phyloP scores from a whole-genome alignment of 768 basidiomycete genomes.

The Boletales sp. region DNA sequence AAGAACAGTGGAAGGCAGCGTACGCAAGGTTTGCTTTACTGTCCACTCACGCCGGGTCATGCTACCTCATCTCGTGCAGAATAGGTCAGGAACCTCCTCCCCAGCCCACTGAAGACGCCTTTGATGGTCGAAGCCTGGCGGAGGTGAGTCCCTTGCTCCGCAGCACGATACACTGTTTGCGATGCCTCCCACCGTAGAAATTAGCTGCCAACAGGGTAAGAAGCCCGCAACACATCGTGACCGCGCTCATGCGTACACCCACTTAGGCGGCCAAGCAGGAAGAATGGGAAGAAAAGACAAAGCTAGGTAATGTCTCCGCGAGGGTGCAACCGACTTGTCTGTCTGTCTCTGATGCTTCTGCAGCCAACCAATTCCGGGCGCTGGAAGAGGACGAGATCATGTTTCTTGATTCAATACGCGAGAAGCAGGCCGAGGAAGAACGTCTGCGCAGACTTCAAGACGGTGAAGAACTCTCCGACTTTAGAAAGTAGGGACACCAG shows the following conservation, averaged over 20 bases:
- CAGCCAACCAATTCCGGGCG: conserved; percentile 86
- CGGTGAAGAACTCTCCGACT: conserved; percentile 73
- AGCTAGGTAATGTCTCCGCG: conserved; percentile 44
- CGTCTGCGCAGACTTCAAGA: conserved; percentile 69
- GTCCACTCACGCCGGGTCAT: background rate
- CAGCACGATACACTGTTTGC: conserved; percentile 1
- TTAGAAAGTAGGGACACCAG: conserved; percentile 60
- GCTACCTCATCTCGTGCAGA: conserved; percentile 34
- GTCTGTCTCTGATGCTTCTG: conserved; percentile 7
- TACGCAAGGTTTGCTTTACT: conserved; percentile 60
- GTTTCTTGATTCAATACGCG: conserved; percentile 80
- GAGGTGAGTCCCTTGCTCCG: conserved; percentile 55
- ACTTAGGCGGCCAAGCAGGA: conserved; percentile 81
- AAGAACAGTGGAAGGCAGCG: conserved; percentile 88
- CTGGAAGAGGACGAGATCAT: conserved; percentile 88
- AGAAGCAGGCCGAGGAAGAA: conserved; percentile 74
- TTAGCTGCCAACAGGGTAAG: conserved; percentile 82
- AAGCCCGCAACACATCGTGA: conserved; percentile 4
- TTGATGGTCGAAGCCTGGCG: conserved; percentile 83
- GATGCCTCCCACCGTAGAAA: conserved; percentile 50
- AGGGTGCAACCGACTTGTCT: background rate
- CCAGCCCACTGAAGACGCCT: conserved; percentile 68
- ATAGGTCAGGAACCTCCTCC: conserved; percentile 84
- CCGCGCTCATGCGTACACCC: conserved; percentile 8
- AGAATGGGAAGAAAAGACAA: conserved; percentile 90